A percentile compares a stretch with the other conserved stretches of the same genome.
Evolutionary conservation across 2,329 filamentous ascomycete genomes (phyloP).

Genomic region (Xylariaceae sp.): DNA sequence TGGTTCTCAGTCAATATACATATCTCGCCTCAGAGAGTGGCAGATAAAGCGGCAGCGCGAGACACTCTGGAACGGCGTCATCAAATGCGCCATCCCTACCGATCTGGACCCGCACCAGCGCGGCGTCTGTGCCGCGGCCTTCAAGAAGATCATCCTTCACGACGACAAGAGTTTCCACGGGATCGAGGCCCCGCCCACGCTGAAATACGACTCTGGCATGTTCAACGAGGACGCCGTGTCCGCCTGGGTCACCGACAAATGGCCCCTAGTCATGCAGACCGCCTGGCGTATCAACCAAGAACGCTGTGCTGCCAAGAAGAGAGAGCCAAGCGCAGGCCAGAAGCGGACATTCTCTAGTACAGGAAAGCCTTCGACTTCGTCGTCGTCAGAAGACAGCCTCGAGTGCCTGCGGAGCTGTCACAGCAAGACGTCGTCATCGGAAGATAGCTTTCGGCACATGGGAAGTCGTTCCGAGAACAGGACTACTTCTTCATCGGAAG

Average conservation of each 20-base stretch:
- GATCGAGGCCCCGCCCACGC: slow-evolving; percentile 16
- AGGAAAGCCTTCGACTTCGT: too few species aligned
- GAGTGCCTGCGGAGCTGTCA: too few species aligned
- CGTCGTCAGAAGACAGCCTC: too few species aligned
- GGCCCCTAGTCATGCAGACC: slow-evolving; percentile 14
- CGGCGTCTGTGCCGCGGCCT: slow-evolving; percentile 33
- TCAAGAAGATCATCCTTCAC: slow-evolving; percentile 47
- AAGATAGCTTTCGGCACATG: too few species aligned
- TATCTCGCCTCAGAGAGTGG: slow-evolving; percentile 37
- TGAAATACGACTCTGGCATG: slow-evolving; percentile 36
- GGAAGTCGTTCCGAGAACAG: too few species aligned
- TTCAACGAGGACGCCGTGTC: slow-evolving; percentile 38
- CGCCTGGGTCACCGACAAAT: slow-evolving; percentile 37
- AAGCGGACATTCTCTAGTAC: not conserved
- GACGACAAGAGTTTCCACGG: slow-evolving; percentile 36
- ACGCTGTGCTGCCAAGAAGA: not conserved
- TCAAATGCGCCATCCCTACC: slow-evolving; percentile 34
- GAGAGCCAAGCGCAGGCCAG: not conserved
- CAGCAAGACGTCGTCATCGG: too few species aligned
- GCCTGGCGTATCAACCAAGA: not conserved
- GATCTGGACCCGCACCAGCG: slow-evolving; percentile 27
- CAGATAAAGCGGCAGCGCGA: slow-evolving; percentile 35
- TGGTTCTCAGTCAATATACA: slow-evolving; percentile 39
- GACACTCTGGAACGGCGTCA: slow-evolving; percentile 41
- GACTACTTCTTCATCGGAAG: too few species aligned